phyloP scores from a whole-genome alignment of 352 stramenopile genomes.

The Globisporangium spinosum region DNA sequence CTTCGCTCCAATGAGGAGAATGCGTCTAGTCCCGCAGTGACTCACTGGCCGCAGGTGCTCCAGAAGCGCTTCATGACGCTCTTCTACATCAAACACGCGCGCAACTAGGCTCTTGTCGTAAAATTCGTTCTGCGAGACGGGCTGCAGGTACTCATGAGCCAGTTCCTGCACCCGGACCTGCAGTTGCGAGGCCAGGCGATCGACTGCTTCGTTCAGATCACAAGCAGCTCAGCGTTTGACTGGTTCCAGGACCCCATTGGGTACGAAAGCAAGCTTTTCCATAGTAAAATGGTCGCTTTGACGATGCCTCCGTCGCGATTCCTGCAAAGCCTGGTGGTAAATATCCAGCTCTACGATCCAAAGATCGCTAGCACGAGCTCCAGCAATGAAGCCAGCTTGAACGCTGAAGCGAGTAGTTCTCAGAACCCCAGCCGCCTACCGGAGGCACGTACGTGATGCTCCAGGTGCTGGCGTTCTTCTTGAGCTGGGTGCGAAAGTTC shows the following conservation, averaged over 20 bases:
- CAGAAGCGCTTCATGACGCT: conserved; percentile 38
- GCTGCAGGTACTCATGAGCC: conserved; percentile 27
- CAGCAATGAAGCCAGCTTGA: neutral
- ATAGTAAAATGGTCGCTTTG: conserved; percentile 34
- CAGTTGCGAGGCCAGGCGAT: conserved; percentile 38
- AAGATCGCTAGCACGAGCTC: neutral
- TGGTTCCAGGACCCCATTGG: conserved; percentile 33
- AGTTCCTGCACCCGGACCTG: conserved; percentile 30
- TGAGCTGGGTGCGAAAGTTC: conserved; percentile 46
- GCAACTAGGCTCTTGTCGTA: conserved; percentile 29
- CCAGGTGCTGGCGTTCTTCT: conserved; percentile 39
- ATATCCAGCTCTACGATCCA: conserved; percentile 23
- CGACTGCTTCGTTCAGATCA: conserved; percentile 43
- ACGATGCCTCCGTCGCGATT: conserved; percentile 17
- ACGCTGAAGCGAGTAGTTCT: neutral
- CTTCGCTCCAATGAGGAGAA: conserved; percentile 8
- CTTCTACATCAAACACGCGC: conserved; percentile 40
- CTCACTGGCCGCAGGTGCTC: conserved; percentile 10
- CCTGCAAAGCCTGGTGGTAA: conserved; percentile 24
- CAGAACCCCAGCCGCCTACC: conserved; percentile 11
- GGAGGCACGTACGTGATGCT: conserved; percentile 29
- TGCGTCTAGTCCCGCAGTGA: too few relatives aligned
- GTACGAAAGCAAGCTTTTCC: conserved; percentile 27
- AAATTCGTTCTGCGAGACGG: conserved; percentile 34
- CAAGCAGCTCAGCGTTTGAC: conserved; percentile 33